Percentiles rank a stretch among this genome's conserved stretches.
Evolutionary conservation across 495 filamentous ascomycete species (phyloP).

Genomic region (Friedmanniomyces simplex): DNA sequence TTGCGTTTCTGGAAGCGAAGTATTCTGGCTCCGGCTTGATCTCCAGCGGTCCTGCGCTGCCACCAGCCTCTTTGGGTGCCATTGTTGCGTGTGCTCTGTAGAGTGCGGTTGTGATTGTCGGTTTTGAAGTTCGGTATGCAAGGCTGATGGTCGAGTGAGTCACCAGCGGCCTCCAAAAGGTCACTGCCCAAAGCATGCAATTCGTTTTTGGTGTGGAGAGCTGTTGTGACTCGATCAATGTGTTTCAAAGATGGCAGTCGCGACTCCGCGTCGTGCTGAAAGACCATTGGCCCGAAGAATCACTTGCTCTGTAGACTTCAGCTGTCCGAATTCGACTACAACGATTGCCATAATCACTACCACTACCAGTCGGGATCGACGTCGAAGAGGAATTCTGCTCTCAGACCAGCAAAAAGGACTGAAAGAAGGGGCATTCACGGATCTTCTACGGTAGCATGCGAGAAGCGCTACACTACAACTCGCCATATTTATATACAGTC

Average conservation of each 20-base stretch:
- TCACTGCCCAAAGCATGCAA: neutral
- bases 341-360: no score
- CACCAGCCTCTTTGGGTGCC: slow-evolving; percentile 34
- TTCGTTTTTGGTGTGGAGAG: neutral
- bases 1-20: slow-evolving; percentile 66
- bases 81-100: slow-evolving; percentile 5
- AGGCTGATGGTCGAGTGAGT: neutral
- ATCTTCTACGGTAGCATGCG: no score
- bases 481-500: no score
- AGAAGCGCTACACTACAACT: no score
- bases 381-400: neutral
- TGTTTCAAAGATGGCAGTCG: no score
- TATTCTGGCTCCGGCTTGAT: slow-evolving; percentile 61
- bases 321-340: no score
- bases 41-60: slow-evolving; percentile 43
- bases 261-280: no score
- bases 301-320: no score
- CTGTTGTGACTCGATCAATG: neutral
- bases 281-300: no score
- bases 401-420: no score
- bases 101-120: neutral
- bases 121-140: neutral
- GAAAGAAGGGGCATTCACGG: no score
- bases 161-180: slow-evolving; percentile 7
- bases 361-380: no score